Evolutionary conservation across 2,329 filamentous ascomycete species (phyloP), one percentile per base, ranked within the genome.

Genomic region (Aspergillus sp.): DNA sequence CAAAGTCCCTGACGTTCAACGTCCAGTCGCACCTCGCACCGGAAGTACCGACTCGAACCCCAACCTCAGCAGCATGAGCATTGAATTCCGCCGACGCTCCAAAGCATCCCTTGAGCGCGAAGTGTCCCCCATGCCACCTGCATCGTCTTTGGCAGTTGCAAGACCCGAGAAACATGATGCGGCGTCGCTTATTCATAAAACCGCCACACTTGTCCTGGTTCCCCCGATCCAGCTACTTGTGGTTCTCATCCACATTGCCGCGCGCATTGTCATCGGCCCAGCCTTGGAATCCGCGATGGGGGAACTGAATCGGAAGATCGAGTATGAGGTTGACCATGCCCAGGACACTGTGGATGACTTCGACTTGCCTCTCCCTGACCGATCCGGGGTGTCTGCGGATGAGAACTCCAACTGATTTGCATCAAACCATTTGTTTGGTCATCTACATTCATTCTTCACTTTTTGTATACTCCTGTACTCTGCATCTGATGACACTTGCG

Each of bases 181-280:
- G 1, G 79, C 85, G 54, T 84, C 87, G 3, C 84, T 96, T 30
- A 83, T 96, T 25, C 85, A 88, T 58, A 93, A 91, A 76, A 92
- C 92, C 0, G 88, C 86, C 64, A 87, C 90, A 54, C 83, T 95
- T 30, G 83, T 96, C 3, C 79, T 96, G 13, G 87, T 90, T 0
- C 92, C 92, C n/a, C 92, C 93, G 0, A 85, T 88, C 36, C 87
- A 93, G 68, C 83, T 96, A 2, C 84, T 96, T 38, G 82, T 86
- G 25, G 80, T 96, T 42, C 92, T 96, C 82, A 83, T 96, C 4
- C 87, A 87, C 58, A 91, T 96, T 59, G 91, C 92, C 0, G 88
- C 90, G 0, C 87, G 86, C 63, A 91, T 96, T 63, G 84, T 88
- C 5, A 66, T 74, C 42, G 72, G 68, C 11, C 71, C 73, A 10